Base-by-base conservation (phyloP, 2,329 filamentous ascomycete species). In the Phialemonium atrogriseum region DNA sequence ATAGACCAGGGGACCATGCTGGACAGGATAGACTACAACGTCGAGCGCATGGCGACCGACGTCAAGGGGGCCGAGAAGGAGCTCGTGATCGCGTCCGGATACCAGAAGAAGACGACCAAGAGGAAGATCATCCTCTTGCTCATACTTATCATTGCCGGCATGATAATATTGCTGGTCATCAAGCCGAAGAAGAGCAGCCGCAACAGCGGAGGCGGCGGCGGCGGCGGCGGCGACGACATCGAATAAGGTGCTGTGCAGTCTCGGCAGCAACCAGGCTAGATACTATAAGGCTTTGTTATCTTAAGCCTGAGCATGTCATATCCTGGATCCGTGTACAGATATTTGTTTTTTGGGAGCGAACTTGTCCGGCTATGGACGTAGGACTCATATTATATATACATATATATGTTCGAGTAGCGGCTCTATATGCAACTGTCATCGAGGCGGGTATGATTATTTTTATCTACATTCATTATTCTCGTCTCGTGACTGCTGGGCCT, bases 11-110 rank as follows among this genome's bases (percentile, higher is more conserved):
- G 86, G 32, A 91, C 85, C 10, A 84, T 93, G 73, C 70, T 94
- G 14, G 88, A 94, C 57, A 80, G 91, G 49, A 93, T 94, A 48
- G 94, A 98, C 58, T 98, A 95, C 62, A 98, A 98, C 48, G 87
- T 98, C 32, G 91, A 98, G 60, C 74, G 81, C 39, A 95, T 96
- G 84, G 77, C 79, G n/a, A 80, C 78, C 13, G 87, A 96, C 49
- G 86, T 98, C 36, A 94, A 94, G 54, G 84, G 73, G 13, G 91
- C 91, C 4, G 85, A 94, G 40, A 91, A 89, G 55, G 91, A 98
- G 60, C 71, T 98, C 33, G 86, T 78, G 40, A 78, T 93, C 35
- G 83, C 91, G 10, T 87, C 83, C 5, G 82, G 83, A 12, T 96
- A 96, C 51, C 91, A 98, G 64, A 79, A 77, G 54, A 81, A 78